phyloP scores from a whole-genome alignment of 2,329 filamentous ascomycete species.

The Diaporthe capsici region DNA sequence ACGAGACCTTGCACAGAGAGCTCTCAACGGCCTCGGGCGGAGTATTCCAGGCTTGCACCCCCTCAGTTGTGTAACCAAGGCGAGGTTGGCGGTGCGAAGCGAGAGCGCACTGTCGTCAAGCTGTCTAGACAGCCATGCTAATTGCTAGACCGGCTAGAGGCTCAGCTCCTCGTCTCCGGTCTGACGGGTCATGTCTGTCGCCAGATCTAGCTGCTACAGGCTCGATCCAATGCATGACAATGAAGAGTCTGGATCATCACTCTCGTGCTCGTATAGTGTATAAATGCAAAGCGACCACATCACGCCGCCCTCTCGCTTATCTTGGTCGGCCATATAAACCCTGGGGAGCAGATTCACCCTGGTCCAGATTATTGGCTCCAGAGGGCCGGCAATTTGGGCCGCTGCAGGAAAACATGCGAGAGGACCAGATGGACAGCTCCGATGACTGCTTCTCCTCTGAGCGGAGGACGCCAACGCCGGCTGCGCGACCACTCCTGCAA shows the following conservation, averaged over 20 bases:
- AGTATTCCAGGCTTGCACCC: constrained; percentile 34
- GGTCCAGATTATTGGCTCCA: constrained; percentile 30
- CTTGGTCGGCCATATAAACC: constrained; percentile 34
- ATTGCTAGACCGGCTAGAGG: neutral
- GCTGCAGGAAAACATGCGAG: constrained; percentile 31
- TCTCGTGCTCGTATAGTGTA: constrained; percentile 11
- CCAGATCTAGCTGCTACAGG: constrained; percentile 1
- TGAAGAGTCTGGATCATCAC: constrained; percentile 11
- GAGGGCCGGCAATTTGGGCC: constrained; percentile 16
- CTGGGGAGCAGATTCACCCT: constrained; percentile 19
- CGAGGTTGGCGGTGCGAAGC: constrained; percentile 18
- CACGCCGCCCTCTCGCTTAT: constrained; percentile 40
- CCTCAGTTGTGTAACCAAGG: constrained; percentile 40
- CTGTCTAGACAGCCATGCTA: neutral
- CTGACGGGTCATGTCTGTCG: constrained; percentile 29
- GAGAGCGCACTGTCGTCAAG: constrained; percentile 17
- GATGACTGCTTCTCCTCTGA: constrained; percentile 28
- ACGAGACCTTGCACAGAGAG: constrained; percentile 23
- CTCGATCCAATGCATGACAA: constrained; percentile 10
- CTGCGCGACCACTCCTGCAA: constrained; percentile 39
- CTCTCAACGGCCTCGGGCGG: constrained; percentile 17
- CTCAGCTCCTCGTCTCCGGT: constrained; percentile 36
- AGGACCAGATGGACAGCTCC: constrained; percentile 31
- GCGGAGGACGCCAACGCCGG: constrained; percentile 28
- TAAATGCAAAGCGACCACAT: constrained; percentile 27